Percentiles rank a stretch among this genome's conserved stretches.
These are phyloP conservation scores for Barnettozyma sucrosica DNA, from an alignment of 805 yeast genomes.

Conservation along the genomic window DNA sequence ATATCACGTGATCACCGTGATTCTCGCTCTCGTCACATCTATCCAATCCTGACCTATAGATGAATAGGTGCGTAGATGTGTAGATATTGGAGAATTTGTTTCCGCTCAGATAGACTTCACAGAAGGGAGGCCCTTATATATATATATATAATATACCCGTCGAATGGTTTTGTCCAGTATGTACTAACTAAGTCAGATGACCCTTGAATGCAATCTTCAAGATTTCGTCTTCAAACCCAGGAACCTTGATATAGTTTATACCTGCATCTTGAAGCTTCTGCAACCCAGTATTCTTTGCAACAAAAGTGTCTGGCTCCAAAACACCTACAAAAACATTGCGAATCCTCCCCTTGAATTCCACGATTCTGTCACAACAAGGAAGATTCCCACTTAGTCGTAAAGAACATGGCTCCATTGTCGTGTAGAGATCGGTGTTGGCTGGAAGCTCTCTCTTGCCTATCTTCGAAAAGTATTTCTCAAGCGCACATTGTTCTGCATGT, in stretches of 20 bases:
- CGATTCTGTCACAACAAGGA: conserved; percentile 81
- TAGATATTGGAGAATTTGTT: no score
- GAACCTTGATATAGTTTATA: conserved; percentile 69
- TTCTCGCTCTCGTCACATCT: no score
- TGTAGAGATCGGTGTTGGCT: conserved; percentile 72
- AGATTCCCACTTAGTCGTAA: conserved; percentile 80
- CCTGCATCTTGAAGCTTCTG: conserved; percentile 47
- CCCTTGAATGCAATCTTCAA: conserved; percentile 69
- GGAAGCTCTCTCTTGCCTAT: conserved; percentile 44
- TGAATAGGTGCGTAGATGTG: no score
- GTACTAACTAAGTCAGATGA: no score
- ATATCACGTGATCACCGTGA: no score
- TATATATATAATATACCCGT: no score
- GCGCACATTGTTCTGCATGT: conserved; percentile 94
- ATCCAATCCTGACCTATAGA: no score
- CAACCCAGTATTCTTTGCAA: conserved; percentile 66
- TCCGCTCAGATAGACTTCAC: no score
- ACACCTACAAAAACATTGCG: conserved; percentile 86
- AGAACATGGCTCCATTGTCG: conserved; percentile 98
- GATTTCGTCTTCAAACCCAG: conserved; percentile 74
- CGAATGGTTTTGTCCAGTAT: no score
- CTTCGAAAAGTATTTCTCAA: conserved; percentile 58
- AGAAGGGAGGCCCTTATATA: no score
- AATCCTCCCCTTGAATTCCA: conserved; percentile 41
- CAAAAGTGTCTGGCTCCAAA: conserved; percentile 83